Conservation (phyloP, 371 early-diverging fungal species). For the Umbelopsis sp. region DNA sequence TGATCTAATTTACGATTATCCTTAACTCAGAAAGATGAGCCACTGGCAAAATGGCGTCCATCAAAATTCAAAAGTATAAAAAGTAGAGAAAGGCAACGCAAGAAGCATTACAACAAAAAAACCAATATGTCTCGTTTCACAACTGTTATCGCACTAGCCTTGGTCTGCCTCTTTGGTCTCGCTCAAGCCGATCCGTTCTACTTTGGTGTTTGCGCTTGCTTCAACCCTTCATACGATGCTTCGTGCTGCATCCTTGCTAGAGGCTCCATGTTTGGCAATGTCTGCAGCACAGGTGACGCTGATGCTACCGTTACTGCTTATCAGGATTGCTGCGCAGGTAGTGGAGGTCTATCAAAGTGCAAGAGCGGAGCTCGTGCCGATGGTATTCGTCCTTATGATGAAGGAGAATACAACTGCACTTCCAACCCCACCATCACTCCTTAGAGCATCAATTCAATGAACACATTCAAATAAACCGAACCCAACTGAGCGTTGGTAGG, state of each 20-base stretch:
- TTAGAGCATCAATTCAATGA: too few relatives aligned
- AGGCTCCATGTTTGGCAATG: neutral
- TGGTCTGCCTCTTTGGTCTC: neutral
- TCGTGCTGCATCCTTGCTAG: slow-evolving; percentile 21
- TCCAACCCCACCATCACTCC: too few relatives aligned
- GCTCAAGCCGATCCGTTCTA: neutral
- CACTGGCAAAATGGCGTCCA: too few relatives aligned
- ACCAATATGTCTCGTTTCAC: neutral
- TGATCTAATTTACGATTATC: too few relatives aligned
- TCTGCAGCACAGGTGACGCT: neutral
- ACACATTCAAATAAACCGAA: too few relatives aligned
- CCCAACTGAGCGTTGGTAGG: too few relatives aligned
- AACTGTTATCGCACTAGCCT: neutral
- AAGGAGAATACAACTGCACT: neutral
- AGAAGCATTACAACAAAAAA: too few relatives aligned
- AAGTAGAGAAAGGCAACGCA: too few relatives aligned
- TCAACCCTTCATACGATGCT: slow-evolving; percentile 23
- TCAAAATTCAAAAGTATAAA: too few relatives aligned
- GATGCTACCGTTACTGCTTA: neutral
- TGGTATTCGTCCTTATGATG: neutral
- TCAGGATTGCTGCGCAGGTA: neutral
- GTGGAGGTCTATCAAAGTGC: slow-evolving; percentile 6
- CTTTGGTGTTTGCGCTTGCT: slow-evolving; percentile 24
- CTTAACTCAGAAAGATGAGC: too few relatives aligned
- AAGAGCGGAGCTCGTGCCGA: neutral